These are phyloP conservation scores for Galerina marginata DNA, from an alignment of 768 basidiomycete genomes.

Conservation along the genomic window DNA sequence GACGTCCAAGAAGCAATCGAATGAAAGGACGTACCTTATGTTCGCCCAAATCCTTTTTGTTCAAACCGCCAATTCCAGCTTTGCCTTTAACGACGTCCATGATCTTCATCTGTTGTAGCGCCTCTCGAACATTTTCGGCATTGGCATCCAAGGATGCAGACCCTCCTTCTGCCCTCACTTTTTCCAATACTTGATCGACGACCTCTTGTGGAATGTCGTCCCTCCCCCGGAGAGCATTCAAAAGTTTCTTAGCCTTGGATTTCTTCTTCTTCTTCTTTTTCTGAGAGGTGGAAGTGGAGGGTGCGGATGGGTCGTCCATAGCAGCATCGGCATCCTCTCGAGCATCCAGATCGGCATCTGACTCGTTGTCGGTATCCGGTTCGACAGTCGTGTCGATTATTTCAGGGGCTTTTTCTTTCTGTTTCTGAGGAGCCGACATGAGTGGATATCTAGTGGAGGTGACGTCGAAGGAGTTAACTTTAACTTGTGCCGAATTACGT, in stretches of 20 bases:
- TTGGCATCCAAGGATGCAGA: slow-evolving; percentile 51
- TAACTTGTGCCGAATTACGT: slow-evolving; percentile 3
- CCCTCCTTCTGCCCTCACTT: slow-evolving; percentile 66
- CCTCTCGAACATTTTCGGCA: slow-evolving; percentile 68
- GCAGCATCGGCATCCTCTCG: slow-evolving; percentile 35
- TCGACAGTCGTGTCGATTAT: slow-evolving; percentile 41
- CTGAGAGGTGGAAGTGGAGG: slow-evolving; percentile 40
- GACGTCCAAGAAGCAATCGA: background rate
- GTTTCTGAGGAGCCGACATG: slow-evolving; percentile 45
- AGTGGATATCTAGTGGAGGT: background rate
- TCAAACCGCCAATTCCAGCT: slow-evolving; percentile 72
- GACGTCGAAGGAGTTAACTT: background rate
- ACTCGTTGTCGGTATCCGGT: slow-evolving; percentile 18
- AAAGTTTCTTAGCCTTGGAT: slow-evolving; percentile 63
- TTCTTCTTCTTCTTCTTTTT: slow-evolving; percentile 94
- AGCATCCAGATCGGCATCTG: slow-evolving; percentile 21
- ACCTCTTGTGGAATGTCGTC: slow-evolving; percentile 63
- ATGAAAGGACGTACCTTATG: slow-evolving; percentile 70
- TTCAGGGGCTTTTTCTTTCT: slow-evolving; percentile 47
- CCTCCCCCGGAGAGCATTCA: slow-evolving; percentile 54
- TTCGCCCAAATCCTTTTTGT: slow-evolving; percentile 82
- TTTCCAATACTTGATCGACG: slow-evolving; percentile 69
- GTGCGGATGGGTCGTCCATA: slow-evolving; percentile 41
- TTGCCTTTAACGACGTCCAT: slow-evolving; percentile 89
- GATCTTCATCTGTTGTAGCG: slow-evolving; percentile 79